Conservation (phyloP, 23 red algal species). For the Chondrus crispus region DNA sequence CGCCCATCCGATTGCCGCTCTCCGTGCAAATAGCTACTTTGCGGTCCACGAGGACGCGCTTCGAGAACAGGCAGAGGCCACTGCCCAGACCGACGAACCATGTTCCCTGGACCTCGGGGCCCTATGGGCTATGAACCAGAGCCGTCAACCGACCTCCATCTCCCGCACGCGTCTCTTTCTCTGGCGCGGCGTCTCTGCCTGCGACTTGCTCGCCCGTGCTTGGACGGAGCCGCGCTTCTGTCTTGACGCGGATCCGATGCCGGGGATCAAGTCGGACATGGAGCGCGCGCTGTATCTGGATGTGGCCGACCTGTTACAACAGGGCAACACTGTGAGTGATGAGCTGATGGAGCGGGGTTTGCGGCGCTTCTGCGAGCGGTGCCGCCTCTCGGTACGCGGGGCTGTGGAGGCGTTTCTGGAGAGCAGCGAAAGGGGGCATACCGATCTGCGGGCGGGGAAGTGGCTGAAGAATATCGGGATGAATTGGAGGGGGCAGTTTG, state of each 20-base stretch:
- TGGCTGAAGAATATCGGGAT: constrained; percentile 43
- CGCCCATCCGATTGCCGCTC: background rate
- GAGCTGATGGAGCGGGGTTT: background rate
- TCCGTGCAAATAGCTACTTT: background rate
- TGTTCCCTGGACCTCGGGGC: constrained; percentile 16
- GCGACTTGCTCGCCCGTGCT: background rate
- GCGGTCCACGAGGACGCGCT: background rate
- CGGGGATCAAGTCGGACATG: background rate
- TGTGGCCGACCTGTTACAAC: constrained; percentile 19
- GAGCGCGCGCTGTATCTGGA: constrained; percentile 21
- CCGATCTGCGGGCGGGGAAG: background rate
- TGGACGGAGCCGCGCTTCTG: background rate
- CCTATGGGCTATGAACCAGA: constrained; percentile 44
- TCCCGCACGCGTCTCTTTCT: background rate
- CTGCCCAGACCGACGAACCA: background rate
- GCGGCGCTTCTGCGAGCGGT: background rate
- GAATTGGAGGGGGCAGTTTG: constrained; percentile 27
- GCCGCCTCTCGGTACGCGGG: background rate
- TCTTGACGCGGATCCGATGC: background rate
- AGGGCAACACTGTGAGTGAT: constrained; percentile 28
- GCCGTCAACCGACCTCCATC: constrained; percentile 16
- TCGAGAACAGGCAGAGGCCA: background rate
- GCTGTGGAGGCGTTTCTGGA: constrained; percentile 46
- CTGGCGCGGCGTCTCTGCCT: background rate
- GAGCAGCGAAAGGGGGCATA: constrained; percentile 11